Base-by-base conservation (phyloP, 2,329 filamentous ascomycete genomes). In the Aspergillus niger region DNA sequence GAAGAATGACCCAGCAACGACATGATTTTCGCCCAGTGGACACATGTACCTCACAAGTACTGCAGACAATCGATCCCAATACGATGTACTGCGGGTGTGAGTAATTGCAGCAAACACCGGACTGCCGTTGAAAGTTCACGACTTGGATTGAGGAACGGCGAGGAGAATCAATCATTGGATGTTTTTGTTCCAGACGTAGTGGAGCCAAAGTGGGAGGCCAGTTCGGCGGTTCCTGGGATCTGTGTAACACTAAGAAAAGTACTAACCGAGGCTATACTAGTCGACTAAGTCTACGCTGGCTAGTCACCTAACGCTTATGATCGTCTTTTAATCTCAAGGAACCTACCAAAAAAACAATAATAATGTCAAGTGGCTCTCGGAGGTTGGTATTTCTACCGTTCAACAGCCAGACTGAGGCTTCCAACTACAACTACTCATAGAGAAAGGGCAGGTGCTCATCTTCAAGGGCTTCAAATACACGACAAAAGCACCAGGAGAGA, bases 171-270 rank as follows among this genome's bases (percentile, higher is more conserved):
- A 50, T 26, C 50, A 57, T 57, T 57, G 55, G 55, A n/a, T 32
- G 24, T 44, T 41, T 15, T 13, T 28, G 5, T 43, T 32, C 26
- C 20, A 38, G 30, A 50, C 28, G 20, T 36, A 51, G 55, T 51
- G 55, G 55, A 48, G 55, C 55, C 22, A 30, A 36, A 36, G 30
- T 22, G 26, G 32, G n/a, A 38, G 28, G 44, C 15, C 38, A 44
- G 55, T 50, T 57, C 47, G 44, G 15, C 38, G 55, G 55, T 50
- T 57, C 55, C 55, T 57, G 24, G 36, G 48, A 57, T 36, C 43
- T 44, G n/a, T 10, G 24, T 57, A 32, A 39, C 11, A 44, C 17
- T 22, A 24, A 44, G 20, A 4, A 24, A 43, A 43, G 39, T 43
- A 43, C 39, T 43, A 44, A 13, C 55, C 50, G 36, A 55, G 32